Base-by-base conservation (phyloP, 2,329 filamentous ascomycete species). In the Ophiosphaerella narmari region DNA sequence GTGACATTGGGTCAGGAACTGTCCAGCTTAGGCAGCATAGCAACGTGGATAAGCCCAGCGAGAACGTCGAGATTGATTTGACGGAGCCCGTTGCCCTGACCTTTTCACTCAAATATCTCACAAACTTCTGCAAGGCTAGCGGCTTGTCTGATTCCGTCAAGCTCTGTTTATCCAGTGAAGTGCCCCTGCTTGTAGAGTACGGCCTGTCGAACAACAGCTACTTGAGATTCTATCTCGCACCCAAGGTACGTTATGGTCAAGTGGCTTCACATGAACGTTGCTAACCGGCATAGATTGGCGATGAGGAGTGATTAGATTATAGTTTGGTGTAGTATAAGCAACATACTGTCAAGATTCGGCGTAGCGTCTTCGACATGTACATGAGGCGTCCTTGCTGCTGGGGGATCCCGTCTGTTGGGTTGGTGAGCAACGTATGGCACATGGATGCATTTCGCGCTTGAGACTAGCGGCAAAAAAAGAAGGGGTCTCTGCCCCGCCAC, bases 121-220 rank as follows among this genome's bases (percentile, higher is more conserved):
- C 96, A 82, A 97, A 97, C 84, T 99, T 99, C 81, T 97, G 94
- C 89, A 99, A 99, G 81, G 95, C 95, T 31, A 89, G 91, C 57
- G 87, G 86, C 45, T 81, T 99, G 54, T 93, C 92, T 34, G 80
- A 76, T 63, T 82, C 84, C 61, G 95, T 99, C 76, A 94, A 89
- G 79, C 87, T 99, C 65, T 96, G 89, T 78, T 83, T 99, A 63
- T 97, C 93, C 45, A 92, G 91, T 76, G 94, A 99, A 78, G 93
- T 99, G 43, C 94, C 94, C 24, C 86, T 99, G 61, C 81, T 97
- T 65, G 94, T 99, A 38, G 94, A 99, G 80, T 99, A 97, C 77
- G 81, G 79, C 47, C 78, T 97, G 54, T 81, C 82, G 46, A 94
- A 90, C 75, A 91, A 86, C 79, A 96, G 92, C 77, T 94, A 94